Conservation (phyloP, 2,329 filamentous ascomycete genomes). For the Colletotrichum cordylinicola region DNA sequence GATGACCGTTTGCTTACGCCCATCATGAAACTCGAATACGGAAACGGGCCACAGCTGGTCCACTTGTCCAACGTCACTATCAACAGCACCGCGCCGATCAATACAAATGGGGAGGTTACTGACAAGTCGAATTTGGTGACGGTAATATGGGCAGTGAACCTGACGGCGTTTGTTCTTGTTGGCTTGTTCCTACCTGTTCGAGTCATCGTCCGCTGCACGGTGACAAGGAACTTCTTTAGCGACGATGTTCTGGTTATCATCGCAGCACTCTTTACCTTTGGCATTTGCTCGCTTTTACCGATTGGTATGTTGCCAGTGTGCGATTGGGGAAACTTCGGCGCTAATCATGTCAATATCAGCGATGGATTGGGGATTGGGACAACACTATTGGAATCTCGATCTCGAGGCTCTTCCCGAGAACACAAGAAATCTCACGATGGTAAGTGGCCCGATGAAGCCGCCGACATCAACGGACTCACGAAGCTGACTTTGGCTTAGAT, state of each 20-base stretch:
- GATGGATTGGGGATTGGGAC: conserved; percentile 10
- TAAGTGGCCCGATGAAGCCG: not conserved
- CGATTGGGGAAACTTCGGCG: fast-evolving
- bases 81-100: not conserved
- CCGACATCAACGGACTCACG: too few species aligned
- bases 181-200: conserved; percentile 6
- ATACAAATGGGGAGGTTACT: not conserved
- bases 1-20: not conserved
- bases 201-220: conserved; percentile 11
- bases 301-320: not conserved
- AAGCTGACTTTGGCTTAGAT: not conserved
- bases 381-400: conserved; percentile 10
- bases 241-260: conserved; percentile 19
- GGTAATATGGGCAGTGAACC: conserved; percentile 13
- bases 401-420: not conserved
- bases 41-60: not conserved
- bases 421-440: not conserved
- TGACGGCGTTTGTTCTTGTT: conserved; percentile 15
- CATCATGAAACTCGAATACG: not conserved
- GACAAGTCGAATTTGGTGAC: not conserved
- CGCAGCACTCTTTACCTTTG: conserved; percentile 16
- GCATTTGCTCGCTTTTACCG: conserved; percentile 7
- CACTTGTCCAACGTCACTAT: not conserved
- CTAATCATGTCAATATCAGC: not conserved
- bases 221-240: conserved; percentile 13